Evolutionary conservation across 441 rosid species (phyloP), one percentile per base, ranked within the genome.

Genomic region (Viola pubescens): DNA sequence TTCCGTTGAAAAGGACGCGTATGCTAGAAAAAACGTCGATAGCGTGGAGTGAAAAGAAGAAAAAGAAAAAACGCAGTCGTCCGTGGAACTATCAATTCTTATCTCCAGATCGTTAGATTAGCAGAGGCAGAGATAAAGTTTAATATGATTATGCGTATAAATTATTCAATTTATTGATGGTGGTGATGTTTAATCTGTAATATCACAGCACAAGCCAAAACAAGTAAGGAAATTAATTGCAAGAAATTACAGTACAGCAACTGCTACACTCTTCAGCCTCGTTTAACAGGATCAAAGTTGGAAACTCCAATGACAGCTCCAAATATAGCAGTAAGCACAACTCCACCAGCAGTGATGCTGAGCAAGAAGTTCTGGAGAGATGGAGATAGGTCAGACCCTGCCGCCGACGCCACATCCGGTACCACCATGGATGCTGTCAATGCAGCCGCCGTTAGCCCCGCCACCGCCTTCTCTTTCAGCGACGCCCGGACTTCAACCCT

Each of bases 361-460:
- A 81, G 79, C 77, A 81, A 67, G 71, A 81, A 81, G 71, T 74
- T 81, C 64, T 76, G 68, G 66, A 77, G 79, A 46, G 85, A 80
- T 4, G 77, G 79, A 9, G 79, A 73, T 26, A 65, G 0, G 3
- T 61, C 77, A 40, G 75, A 0, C 14, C 60, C 75, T 5, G 78
- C 80, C 2, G 78, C 77, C 61, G 58, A 67, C 0, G 83, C 78
- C 34, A 66, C 78, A 37, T 75, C 64, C 9, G 78, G 78, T 43
- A 70, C 53, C 57, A 71, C 65, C 76, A 70, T 68, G 6, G 76
- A 70, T 34, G 73, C 74, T 57, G 80, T 62, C 58, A 75, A 42
- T 37, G 69, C 76, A 8, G 70, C 82, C 4, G 78, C 80, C 12
- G 76, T 70, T 34, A 78, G 56, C 13, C 82, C 78, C 7, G 65